Evolutionary conservation across 768 basidiomycete genomes (phyloP), one percentile per base, ranked within the genome.

Genomic region (Tylopilus sp.): DNA sequence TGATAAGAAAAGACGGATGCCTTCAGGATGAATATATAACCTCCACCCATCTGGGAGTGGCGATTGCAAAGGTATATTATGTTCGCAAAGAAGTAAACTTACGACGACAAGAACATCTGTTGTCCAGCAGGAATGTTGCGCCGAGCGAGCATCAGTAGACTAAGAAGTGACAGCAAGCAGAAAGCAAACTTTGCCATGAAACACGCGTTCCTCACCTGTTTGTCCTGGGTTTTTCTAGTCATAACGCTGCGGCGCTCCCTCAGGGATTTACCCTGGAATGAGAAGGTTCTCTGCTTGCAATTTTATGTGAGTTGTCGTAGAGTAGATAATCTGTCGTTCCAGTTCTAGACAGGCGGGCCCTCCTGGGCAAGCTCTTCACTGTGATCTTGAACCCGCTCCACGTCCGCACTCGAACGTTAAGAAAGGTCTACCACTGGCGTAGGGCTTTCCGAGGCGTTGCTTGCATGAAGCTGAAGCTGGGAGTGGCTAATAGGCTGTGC

Each of bases 1-100:
- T 57, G 57, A 22, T 57, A 59, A 39, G n/a, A 59, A 57, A 13
- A 58, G 5, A 30, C 21, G 21, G 13, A 30, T 31, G 12, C 57
- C 57, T 50, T 59, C 57, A 1, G 57, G 57, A 22, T 58, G 57
- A 22, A 58, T 33, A 35, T 50, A 36, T 11, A 47, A 33, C 4
- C 18, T 54, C 60, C 48, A 60, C 25, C 43, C 46, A 4, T 40
- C 36, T n/a, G 40, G 25, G 25, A 39, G 42, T 22, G 0, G 1
- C 3, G 36, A 43, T 13, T 48, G 13, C 23, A 31, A 2, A 3
- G 13, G 10, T 4, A 21, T 3, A 18, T 1, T 3, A 4, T 8
- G 18, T 3, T 15, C 23, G 3, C 28, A 38, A 41, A 20, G 12
- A 20, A 9, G 9, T 15, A 10, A 31, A 22, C 59, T n/a, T 26